phyloP scores from a whole-genome alignment of 768 basidiomycete species.

The Calocybe indica region DNA sequence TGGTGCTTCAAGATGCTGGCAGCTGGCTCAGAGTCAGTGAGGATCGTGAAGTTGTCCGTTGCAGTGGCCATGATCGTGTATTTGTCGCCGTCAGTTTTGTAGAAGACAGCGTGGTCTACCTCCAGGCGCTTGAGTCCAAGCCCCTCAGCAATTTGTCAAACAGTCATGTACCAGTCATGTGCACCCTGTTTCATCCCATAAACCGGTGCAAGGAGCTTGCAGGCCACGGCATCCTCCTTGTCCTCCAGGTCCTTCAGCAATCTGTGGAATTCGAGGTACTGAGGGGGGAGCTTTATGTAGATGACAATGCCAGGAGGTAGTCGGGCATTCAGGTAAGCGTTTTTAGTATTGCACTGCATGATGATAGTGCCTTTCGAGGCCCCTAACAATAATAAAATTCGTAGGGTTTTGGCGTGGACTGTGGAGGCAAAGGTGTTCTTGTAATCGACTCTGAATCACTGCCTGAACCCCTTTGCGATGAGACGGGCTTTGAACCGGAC shows the following conservation, averaged over 20 bases:
- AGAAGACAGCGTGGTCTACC: conserved; percentile 14
- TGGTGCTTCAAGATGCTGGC: too few species aligned
- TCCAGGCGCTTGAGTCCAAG: conserved; percentile 11
- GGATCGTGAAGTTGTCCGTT: too few species aligned
- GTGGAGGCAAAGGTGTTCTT: conserved; percentile 29
- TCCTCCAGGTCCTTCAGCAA: background rate
- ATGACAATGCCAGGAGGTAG: too few species aligned
- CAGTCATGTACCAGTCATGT: conserved; percentile 12
- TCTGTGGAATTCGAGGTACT: too few species aligned
- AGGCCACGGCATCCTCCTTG: conserved; percentile 12
- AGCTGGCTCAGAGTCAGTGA: too few species aligned
- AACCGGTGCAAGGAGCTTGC: conserved; percentile 17
- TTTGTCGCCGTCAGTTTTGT: background rate
- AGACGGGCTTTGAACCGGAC: conserved; percentile 34
- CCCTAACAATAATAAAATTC: conserved; percentile 18
- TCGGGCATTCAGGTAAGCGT: too few species aligned
- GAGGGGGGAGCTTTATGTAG: too few species aligned
- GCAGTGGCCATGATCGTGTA: too few species aligned
- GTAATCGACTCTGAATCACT: conserved; percentile 34
- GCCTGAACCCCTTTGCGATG: conserved; percentile 34
- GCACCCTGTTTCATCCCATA: conserved; percentile 18
- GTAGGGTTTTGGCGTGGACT: conserved; percentile 14
- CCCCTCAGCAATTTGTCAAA: conserved; percentile 1
- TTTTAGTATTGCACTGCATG: too few species aligned
- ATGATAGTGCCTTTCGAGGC: too few species aligned